Evolutionary conservation across 352 stramenopile species (phyloP), one percentile per base, ranked within the genome.

Genomic region (Phytopythium aichiense): DNA sequence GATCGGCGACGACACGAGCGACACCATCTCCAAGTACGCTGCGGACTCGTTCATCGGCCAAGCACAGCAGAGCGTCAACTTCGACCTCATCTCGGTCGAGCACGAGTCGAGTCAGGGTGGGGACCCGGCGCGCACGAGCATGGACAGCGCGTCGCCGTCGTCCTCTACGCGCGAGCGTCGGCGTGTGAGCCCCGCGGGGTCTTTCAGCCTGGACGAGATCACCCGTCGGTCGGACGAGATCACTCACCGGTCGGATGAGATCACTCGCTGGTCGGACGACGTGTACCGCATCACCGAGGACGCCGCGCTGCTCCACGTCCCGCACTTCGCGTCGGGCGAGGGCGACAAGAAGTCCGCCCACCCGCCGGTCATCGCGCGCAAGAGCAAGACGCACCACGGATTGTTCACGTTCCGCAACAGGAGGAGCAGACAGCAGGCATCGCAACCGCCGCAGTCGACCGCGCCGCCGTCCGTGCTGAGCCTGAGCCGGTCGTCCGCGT

Each of bases 281-380:
- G 42, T 60, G n/a, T 60, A 60, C 37, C 55, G 55, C 11, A 60
- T 60, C 55, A 60, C 55, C 4, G 37, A 60, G 16, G 37, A 60
- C 40, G 55, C 53, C 13, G 13, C 55, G 18, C 12, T 52, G 23
- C 16, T 40, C 13, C 33, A 23, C 9, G 18, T 52, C 12, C 55
- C 6, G 23, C 18, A 38, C 13, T 12, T 4, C 7, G 16, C 6
- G 13, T 22, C 48, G 30, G 4, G 28, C 51, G 31, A 43, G 15
- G 6, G 15, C 15, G 51, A 60, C 15, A 52, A 42, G 37, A 51
- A 48, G 23, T 16, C 55, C 38, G 25, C 37, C 23, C 12, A 8
- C n/a, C 40, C 38, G 53, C 38, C 53, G 2, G 9, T n/a, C 33
- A 13, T 2, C 13, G 6, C 53, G 13, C 22, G 15, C 33, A 46